Evolutionary conservation across 331 rosid species (phyloP), one percentile per base, ranked within the genome.

Genomic region (Acacia pycnantha): DNA sequence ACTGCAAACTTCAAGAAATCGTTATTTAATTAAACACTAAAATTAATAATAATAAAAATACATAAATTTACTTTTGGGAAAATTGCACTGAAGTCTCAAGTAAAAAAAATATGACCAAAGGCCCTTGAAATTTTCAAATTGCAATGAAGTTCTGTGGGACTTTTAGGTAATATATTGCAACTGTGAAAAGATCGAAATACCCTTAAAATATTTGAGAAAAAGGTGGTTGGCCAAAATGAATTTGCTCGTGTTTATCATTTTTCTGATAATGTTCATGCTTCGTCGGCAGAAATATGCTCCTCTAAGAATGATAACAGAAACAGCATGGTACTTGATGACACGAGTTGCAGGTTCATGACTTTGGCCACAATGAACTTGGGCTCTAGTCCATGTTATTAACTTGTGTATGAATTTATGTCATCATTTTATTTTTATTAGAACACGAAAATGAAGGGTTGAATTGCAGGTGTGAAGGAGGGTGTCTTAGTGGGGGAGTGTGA

Each of bases 401-500:
- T 27, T 31, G 26, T 54, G 26, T 19, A 8, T 62, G 12, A 8
- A 59, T 59, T 26, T 16, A 59, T 59, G 51, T 13, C 44, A 67
- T 31, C 43, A 24, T 29, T 29, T 15, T 53, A 65, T 73, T 37
- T 62, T 5, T 0, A n/a, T 11, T 0, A 29, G 43, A 27, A 64
- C n/a, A 31, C 6, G 7, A 29, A 14, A 64, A 29, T 29, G 11
- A 31, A 64, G 6, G 70, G 3, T 27, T 31, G 46, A 1, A 41
- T 11, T 44, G 88, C 87, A 94, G 98, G 90, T 79, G 91, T 96
- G 81, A 92, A 84, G 74, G 93, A 15, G 94, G 99, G 62, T 94
- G 98, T 64, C 90, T 96, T 22, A 80, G 90, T 78, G 95, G 97
- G 75, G 43, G 6, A 37, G 43, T 31, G 12, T 64, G 70, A 7